Evolutionary conservation across 1,284 basidiomycete species (phyloP).

Genomic region (Marasmius oreades): DNA sequence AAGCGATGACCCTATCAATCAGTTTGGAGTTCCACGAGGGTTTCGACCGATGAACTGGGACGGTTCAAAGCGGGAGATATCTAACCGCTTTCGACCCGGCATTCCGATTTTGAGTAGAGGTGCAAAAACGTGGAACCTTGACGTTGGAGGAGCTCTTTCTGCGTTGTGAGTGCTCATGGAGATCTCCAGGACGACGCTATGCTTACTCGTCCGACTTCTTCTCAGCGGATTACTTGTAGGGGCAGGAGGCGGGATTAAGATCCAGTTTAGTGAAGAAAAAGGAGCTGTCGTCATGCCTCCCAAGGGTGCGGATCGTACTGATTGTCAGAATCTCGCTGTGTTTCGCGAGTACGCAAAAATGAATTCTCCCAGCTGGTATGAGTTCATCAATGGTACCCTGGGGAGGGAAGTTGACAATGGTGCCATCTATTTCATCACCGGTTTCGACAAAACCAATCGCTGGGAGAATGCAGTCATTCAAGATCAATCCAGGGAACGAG

Average conservation of each 20-base stretch:
- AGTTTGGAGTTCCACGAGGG: slow-evolving; percentile 20
- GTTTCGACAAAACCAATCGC: slow-evolving; percentile 8
- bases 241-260: not conserved
- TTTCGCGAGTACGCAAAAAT: slow-evolving; percentile 6
- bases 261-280: not conserved
- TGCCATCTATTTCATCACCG: slow-evolving; percentile 11
- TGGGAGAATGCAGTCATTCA: slow-evolving; percentile 1
- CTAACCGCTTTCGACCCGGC: not conserved
- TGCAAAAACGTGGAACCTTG: not conserved
- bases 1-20: slow-evolving; percentile 22
- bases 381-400: slow-evolving; percentile 6
- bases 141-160: not conserved
- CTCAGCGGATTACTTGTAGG: not conserved
- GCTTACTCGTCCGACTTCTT: not conserved
- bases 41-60: slow-evolving; percentile 17
- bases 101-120: not conserved
- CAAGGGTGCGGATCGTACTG: slow-evolving; percentile 3
- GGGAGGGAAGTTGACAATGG: slow-evolving; percentile 6
- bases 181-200: not conserved
- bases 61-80: not conserved
- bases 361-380: slow-evolving; percentile 5
- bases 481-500: not conserved
- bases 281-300: slow-evolving; percentile 10
- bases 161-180: not conserved
- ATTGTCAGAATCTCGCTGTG: not conserved